Evolutionary conservation across 805 yeast genomes (phyloP), one percentile per base, ranked within the genome.

Genomic region (Pichia californica): DNA sequence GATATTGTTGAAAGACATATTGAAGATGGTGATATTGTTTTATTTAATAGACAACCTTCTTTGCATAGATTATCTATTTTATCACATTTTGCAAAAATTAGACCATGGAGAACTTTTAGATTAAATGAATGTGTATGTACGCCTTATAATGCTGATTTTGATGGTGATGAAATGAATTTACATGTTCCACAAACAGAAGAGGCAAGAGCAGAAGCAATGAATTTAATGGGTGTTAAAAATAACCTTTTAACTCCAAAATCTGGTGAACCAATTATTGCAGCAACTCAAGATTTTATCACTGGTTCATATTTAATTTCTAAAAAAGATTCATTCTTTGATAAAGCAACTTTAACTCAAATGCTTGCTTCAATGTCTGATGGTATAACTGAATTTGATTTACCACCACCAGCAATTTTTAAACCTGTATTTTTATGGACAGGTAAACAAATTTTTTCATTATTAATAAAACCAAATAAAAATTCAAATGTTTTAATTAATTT

Each of bases 101-200:
- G 95, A 58, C 99, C 99, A 0, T 93, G 98, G 98, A 76, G 99
- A 68, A 93, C 99, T 2, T 87, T 93, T 69, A 74, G 99, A 53
- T 73, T 93, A 54, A 93, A 93, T 61, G 98, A 93, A 66, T 93
- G 99, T 82, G 99, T 93, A 9, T 93, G 99, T 69, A 93, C 99
- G 0, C 99, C 99, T 2, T 93, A 93, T 67, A 94, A 94, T 63
- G 99, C 99, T 31, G 99, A 93, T 76, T 93, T 93, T 62, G 99
- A 93, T 65, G 99, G 99, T 67, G 99, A 93, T 67, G 99, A 93
- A 65, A 93, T 93, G 99, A 93, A 93, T 64, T 71, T 93, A 59
- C 99, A 93, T 61, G 99, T 93, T 36, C 99, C 99, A 2, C 99
- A 93, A 64, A 93, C 98, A 1, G 98, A 93, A 66, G 99, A 93